Percentiles rank a stretch among this genome's conserved stretches.
phyloP scores from a whole-genome alignment of 2,329 filamentous ascomycete species.

The Colletotrichum gloeosporioides region DNA sequence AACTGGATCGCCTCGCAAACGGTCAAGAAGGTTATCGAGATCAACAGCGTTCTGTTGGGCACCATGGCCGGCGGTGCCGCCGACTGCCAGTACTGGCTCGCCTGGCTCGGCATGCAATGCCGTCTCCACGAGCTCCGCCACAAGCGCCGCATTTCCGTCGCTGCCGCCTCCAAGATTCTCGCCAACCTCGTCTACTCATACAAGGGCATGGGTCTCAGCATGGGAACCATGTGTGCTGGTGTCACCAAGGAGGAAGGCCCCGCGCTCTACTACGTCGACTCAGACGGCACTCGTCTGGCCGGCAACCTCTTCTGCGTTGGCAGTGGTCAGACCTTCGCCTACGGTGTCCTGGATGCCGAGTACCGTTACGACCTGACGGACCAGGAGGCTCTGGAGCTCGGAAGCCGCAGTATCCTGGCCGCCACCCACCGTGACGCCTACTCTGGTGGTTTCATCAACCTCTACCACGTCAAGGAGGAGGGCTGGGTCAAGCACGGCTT shows the following conservation, averaged over 20 bases:
- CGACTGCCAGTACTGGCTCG: conserved; percentile 99
- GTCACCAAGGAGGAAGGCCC: conserved; percentile 95
- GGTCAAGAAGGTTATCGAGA: conserved; percentile 99
- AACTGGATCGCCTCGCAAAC: conserved; percentile 99
- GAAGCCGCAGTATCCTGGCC: conserved; percentile 89
- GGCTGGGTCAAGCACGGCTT: conserved; percentile 99
- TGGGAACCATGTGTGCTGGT: conserved; percentile 99
- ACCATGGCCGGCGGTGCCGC: conserved; percentile 99
- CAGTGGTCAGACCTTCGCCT: conserved; percentile 97
- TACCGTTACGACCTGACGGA: conserved; percentile 89
- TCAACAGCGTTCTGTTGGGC: conserved; percentile 90
- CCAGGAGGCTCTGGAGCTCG: conserved; percentile 89
- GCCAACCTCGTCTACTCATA: conserved; percentile 98
- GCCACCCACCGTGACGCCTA: conserved; percentile 98
- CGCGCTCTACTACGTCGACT: conserved; percentile 98
- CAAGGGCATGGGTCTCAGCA: conserved; percentile 98
- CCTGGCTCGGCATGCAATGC: conserved; percentile 98
- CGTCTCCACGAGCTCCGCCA: conserved; percentile 98
- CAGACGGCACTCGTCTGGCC: conserved; percentile 88
- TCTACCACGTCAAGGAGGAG: conserved; percentile 98
- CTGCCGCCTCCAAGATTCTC: conserved; percentile 96
- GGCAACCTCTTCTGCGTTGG: conserved; percentile 99
- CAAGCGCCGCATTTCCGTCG: conserved; percentile 98
- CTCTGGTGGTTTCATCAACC: conserved; percentile 97
- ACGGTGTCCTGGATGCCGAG: conserved; percentile 95